Conservation (phyloP, 306 rosid species). For the Styphnolobium japonicum region DNA sequence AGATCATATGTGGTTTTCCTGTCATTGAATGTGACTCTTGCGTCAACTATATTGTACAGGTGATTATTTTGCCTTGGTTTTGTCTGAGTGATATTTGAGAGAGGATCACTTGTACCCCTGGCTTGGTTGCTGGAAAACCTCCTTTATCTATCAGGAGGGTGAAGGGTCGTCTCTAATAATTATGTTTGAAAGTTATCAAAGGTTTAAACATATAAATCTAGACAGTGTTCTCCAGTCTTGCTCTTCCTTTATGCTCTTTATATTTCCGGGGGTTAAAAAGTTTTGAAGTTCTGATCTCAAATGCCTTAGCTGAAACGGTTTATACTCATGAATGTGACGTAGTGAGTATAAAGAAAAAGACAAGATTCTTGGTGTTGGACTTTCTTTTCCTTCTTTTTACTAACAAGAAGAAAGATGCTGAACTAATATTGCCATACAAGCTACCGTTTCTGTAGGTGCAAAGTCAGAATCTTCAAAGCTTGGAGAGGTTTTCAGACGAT, state of each 20-base stretch:
- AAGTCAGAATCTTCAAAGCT: slow-evolving; percentile 37
- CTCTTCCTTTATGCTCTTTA: slow-evolving; percentile 12
- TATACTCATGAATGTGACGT: slow-evolving; percentile 7
- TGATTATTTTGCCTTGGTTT: background rate
- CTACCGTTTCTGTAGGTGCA: slow-evolving; percentile 22
- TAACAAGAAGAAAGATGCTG: slow-evolving; percentile 26
- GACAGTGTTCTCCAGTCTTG: slow-evolving; percentile 17
- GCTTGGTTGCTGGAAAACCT: slow-evolving; percentile 6
- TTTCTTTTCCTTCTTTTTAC: slow-evolving; percentile 29
- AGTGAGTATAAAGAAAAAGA: slow-evolving; percentile 22
- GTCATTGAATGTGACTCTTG: background rate
- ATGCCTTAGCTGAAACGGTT: slow-evolving; percentile 24
- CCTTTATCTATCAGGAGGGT: slow-evolving; percentile 2
- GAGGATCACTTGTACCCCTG: slow-evolving; percentile 6
- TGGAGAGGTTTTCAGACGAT: background rate
- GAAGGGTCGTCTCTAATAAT: slow-evolving; percentile 15
- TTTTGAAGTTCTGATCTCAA: slow-evolving; percentile 1
- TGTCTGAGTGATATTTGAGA: slow-evolving; percentile 29
- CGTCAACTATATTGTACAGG: background rate
- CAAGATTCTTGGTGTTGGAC: slow-evolving; percentile 23
- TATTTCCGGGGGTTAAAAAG: background rate
- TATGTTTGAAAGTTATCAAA: slow-evolving; percentile 30
- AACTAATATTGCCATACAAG: slow-evolving; percentile 42
- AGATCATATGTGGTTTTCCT: slow-evolving; percentile 5
- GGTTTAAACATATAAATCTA: background rate